Evolutionary conservation across 345 rosid species (phyloP), one percentile per base, ranked within the genome.

Genomic region (Erodium maritimum): DNA sequence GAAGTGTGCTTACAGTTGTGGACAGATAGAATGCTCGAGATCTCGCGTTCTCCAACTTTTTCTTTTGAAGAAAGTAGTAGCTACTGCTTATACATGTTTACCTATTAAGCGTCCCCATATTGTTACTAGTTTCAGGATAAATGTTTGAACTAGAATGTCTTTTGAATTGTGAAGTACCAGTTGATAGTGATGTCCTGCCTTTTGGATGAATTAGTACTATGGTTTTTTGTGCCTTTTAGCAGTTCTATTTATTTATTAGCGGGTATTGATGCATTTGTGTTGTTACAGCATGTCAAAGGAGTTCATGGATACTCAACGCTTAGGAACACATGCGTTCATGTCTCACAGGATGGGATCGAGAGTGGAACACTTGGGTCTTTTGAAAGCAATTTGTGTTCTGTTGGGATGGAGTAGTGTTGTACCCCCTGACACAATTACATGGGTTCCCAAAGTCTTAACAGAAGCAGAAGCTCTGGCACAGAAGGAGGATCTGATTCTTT

Each of bases 251-350:
- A 64, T 22, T 25, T 42, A 6, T 10, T 19, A 54, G 25, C 23
- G 53, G 55, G 5, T 34, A 6, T 34, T 68, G 2, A 21, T 57
- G 8, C 48, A 14, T 23, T 46, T 55, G 9, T 64, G 55, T 56
- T 62, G 45, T 62, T 56, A 51, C 75, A 79, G 87, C 57, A 20
- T 65, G 22, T 81, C 83, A 21, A 81, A 81, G 76, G 82, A 78
- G 66, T 76, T 81, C 66, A 60, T 63, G 71, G 73, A 61, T 65
- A 74, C 81, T 17, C 80, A 66, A 56, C 67, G 79, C 66, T 63
- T 81, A 76, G 81, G 65, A 25, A 77, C 67, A 14, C 83, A 81
- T 70, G 75, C 81, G 23, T 74, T 73, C 61, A 81, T 79, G 87
- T 72, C 83, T 68, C 81, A 55, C 72, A 79, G 69, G 64, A 66